These are phyloP conservation scores for Globisporangium canariense DNA, from an alignment of 352 stramenopile species.

Conservation along the genomic window DNA sequence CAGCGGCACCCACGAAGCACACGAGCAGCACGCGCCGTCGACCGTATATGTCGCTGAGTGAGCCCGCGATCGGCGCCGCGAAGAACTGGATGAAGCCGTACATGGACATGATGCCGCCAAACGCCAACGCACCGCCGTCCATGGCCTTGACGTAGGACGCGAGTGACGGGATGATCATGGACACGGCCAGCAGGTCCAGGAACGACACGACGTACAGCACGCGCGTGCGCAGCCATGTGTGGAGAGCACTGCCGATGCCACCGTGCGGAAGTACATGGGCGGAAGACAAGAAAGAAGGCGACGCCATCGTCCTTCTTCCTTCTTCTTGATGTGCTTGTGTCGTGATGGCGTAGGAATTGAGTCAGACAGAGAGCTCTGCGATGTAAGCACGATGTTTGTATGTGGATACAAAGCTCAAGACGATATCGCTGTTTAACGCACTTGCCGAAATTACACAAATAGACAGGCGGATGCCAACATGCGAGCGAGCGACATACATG, in stretches of 20 bases:
- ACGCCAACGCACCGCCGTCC: constrained; percentile 61
- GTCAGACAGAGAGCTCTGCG: not conserved
- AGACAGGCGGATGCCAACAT: not conserved
- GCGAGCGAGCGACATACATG: no score
- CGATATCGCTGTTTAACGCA: not conserved
- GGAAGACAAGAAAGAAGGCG: not conserved
- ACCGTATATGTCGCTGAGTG: constrained; percentile 69
- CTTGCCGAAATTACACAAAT: not conserved
- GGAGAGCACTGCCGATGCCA: constrained; percentile 2
- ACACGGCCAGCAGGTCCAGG: constrained; percentile 78
- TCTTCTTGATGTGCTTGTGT: not conserved
- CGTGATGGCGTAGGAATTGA: not conserved
- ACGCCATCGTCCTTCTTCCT: not conserved
- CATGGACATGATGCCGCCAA: constrained; percentile 80
- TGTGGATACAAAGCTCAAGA: not conserved
- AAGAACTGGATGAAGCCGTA: constrained; percentile 87
- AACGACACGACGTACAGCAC: constrained; percentile 81
- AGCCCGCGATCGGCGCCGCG: constrained; percentile 67
- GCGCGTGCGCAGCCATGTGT: constrained; percentile 29
- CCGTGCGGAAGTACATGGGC: not conserved
- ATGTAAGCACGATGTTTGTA: not conserved
- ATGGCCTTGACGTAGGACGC: constrained; percentile 76
- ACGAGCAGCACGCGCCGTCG: constrained; percentile 49
- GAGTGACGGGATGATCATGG: constrained; percentile 83
- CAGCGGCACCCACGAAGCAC: constrained; percentile 58